Evolutionary conservation across 176 grass and related monocot species (phyloP).

Genomic region (Oryza punctata): DNA sequence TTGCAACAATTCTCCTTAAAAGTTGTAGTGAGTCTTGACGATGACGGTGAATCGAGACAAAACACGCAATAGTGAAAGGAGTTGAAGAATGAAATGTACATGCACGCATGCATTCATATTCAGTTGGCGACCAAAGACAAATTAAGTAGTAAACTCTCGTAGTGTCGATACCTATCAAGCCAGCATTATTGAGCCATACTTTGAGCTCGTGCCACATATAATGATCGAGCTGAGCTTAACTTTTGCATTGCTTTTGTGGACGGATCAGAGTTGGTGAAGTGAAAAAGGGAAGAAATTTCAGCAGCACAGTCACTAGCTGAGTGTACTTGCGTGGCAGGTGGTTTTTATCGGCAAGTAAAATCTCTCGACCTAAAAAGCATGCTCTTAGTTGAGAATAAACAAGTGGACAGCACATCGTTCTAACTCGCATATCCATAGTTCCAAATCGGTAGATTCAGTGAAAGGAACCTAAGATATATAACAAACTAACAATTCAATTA

Average conservation of each 20-base stretch:
- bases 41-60: not conserved
- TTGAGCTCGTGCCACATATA: slow-evolving; percentile 8
- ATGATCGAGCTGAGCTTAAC: not conserved
- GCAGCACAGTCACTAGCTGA: not conserved
- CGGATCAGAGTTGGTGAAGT: not conserved
- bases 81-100: not conserved
- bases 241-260: not conserved
- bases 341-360: slow-evolving; percentile 42
- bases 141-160: not conserved
- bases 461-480: not conserved
- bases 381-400: slow-evolving; percentile 19
- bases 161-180: slow-evolving; percentile 25
- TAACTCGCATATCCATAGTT: slow-evolving; percentile 17
- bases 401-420: not conserved
- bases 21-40: not conserved
- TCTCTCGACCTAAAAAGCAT: slow-evolving; percentile 47
- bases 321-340: slow-evolving; percentile 45
- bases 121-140: not conserved
- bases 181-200: not conserved
- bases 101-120: not conserved
- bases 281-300: not conserved
- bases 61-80: not conserved
- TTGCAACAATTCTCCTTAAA: not conserved
- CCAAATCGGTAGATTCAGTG: slow-evolving; percentile 29
- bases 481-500: not conserved